Base-by-base conservation (phyloP, 2,329 filamentous ascomycete genomes). In the Penicillium concentricum region DNA sequence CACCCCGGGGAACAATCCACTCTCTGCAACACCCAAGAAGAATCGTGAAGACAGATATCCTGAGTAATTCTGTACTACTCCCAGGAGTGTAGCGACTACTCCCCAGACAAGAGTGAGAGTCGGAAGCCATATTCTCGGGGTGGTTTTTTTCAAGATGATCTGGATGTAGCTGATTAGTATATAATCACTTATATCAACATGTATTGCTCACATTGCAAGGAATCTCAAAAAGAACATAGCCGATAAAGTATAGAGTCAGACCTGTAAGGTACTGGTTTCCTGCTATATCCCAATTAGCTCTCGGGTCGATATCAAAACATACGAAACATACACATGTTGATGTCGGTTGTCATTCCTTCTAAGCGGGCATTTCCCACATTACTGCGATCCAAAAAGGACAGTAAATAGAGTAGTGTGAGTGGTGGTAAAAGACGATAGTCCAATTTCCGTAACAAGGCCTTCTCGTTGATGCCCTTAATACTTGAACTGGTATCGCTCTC, bases 1-100 rank as follows among this genome's bases (percentile, higher is more conserved):
- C 12, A 84, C 76, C 5, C 79, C 81, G 0, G 82, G 82, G 57
- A 82, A 81, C 45, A 84, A 78, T 5, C 80, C 81, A 37, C 77
- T 78, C 58, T 84, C 82, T 13, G 78, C 73, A 16, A 84, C 66
- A 18, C 82, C 82, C 4, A 84, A 71, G 44, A 82, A 76, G 62
- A 83, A 78, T 24, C 82, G 73, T 15, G 76, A 79, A 24, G 74
- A 72, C 12, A 83, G 66, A 43, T 82, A 74, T 1, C 79, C 80
- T 1, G 72, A 69, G 57, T 81, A 82, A 32, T 76, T 82, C 9
- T 76, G 69, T 2, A 79, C 73, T 16, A 80, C 73, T 34, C 80
- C 82, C 22, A 79, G 72, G 43, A 79, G 72, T 16, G 81, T 77
- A n/a, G 79, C 78, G 49, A 82, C 74, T 28, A 82, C 70, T 3